Percentiles rank a stretch among this genome's conserved stretches.
Conservation (phyloP, 176 grass and related monocot genomes). For the Coix lacrymajobi region DNA sequence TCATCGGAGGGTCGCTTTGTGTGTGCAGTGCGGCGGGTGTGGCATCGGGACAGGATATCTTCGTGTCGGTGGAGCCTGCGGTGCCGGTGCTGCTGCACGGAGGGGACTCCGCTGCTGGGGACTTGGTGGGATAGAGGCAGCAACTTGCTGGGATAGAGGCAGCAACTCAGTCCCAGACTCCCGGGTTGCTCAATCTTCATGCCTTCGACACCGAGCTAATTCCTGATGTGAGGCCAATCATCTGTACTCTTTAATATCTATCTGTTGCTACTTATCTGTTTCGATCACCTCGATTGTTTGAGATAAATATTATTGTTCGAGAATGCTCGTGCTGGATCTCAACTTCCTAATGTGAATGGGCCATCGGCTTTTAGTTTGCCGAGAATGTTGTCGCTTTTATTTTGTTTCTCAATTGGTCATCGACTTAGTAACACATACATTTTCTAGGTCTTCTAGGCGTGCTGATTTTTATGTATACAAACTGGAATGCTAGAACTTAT, state of each 20-base stretch:
- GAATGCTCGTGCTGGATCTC: conserved; percentile 27
- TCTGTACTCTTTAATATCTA: not conserved
- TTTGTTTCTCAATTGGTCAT: conserved; percentile 3
- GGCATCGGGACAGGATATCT: conserved; percentile 57
- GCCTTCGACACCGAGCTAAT: conserved; percentile 93
- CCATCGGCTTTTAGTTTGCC: not conserved
- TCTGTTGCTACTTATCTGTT: conserved; percentile 3
- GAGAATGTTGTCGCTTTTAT: not conserved
- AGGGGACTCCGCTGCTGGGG: conserved; percentile 37
- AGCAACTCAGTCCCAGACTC: conserved; percentile 82
- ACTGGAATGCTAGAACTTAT: not conserved
- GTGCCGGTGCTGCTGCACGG: conserved; percentile 45
- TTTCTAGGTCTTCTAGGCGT: not conserved
- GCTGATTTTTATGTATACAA: not conserved
- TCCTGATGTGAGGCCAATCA: conserved; percentile 53
- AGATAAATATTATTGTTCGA: conserved; percentile 10
- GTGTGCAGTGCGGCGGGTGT: conserved; percentile 40
- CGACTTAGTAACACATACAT: not conserved
- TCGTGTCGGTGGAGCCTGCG: conserved; percentile 67
- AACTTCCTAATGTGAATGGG: not conserved
- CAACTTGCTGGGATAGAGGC: conserved; percentile 34
- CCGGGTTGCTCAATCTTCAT: conserved; percentile 87
- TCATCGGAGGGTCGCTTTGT: not conserved
- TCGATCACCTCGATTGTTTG: conserved; percentile 3
- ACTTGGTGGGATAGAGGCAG: too few species aligned